phyloP scores from a whole-genome alignment of 257 asterid species.

The Buddleja alternifolia region DNA sequence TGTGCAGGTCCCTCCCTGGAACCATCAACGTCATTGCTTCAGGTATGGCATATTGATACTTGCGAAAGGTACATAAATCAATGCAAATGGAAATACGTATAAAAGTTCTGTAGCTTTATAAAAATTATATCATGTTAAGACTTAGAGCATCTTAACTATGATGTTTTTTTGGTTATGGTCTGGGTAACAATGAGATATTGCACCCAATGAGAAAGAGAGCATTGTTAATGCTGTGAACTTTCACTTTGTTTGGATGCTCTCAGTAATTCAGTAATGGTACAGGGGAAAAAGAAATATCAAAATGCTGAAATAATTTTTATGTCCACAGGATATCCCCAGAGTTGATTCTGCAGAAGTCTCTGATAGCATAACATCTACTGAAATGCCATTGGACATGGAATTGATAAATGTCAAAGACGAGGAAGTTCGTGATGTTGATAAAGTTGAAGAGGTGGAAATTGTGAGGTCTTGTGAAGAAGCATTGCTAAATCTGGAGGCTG shows the following conservation, averaged over 20 bases:
- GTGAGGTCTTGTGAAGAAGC: constrained; percentile 50
- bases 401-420: constrained; percentile 1
- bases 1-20: constrained; percentile 23
- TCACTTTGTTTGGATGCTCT: background rate
- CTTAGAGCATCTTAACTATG: background rate
- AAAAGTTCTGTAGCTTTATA: no score
- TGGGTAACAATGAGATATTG: background rate
- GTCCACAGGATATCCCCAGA: constrained; percentile 28
- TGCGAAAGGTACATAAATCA: constrained; percentile 9
- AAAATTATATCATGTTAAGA: no score
- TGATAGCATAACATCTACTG: background rate
- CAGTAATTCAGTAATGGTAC: background rate
- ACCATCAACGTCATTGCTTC: constrained; percentile 17
- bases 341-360: constrained; percentile 10
- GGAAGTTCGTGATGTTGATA: constrained; percentile 22
- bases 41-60: constrained; percentile 25
- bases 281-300: background rate
- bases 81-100: background rate
- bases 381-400: constrained; percentile 12
- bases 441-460: constrained; percentile 31
- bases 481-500: constrained; percentile 50
- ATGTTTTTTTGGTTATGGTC: background rate
- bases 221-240: background rate
- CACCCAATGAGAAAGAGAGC: background rate
- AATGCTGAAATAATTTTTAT: background rate